Evolutionary conservation across 352 stramenopile genomes (phyloP).

Genomic region (Phytophthora brassicae): DNA sequence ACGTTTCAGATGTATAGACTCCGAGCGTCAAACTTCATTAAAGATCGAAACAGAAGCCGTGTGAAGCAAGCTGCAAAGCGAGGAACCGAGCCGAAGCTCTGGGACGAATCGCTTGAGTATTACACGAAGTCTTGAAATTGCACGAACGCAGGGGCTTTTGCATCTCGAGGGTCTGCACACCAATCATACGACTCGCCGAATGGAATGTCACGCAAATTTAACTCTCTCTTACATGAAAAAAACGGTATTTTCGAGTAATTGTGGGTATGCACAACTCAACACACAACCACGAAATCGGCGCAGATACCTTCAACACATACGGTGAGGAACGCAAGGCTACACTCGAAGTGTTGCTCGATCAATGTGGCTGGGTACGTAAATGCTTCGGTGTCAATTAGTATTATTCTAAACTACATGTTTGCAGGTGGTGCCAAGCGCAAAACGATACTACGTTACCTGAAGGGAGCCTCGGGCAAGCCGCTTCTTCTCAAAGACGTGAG

Average conservation of each 20-base stretch:
- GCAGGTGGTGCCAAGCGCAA: conserved; percentile 4
- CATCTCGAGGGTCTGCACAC: background rate
- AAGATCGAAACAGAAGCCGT: background rate
- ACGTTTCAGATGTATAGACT: background rate
- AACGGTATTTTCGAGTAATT: background rate
- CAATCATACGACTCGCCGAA: background rate
- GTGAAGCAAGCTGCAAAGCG: background rate
- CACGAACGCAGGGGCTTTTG: background rate
- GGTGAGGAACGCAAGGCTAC: background rate
- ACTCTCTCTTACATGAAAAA: background rate
- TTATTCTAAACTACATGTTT: background rate
- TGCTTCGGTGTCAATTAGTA: background rate
- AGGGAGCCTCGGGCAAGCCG: conserved; percentile 6
- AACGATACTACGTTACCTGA: conserved; percentile 6
- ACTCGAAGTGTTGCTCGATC: background rate
- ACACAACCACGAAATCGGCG: background rate
- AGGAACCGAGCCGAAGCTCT: background rate
- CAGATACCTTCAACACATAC: background rate
- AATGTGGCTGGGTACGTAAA: background rate
- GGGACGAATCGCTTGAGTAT: background rate
- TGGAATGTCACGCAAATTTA: background rate
- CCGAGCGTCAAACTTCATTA: background rate
- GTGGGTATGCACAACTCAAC: background rate
- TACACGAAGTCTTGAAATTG: background rate
- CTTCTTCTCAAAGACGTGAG: conserved; percentile 15